Conservation (phyloP, 352 stramenopile species). For the Nothophytophthora sp. region DNA sequence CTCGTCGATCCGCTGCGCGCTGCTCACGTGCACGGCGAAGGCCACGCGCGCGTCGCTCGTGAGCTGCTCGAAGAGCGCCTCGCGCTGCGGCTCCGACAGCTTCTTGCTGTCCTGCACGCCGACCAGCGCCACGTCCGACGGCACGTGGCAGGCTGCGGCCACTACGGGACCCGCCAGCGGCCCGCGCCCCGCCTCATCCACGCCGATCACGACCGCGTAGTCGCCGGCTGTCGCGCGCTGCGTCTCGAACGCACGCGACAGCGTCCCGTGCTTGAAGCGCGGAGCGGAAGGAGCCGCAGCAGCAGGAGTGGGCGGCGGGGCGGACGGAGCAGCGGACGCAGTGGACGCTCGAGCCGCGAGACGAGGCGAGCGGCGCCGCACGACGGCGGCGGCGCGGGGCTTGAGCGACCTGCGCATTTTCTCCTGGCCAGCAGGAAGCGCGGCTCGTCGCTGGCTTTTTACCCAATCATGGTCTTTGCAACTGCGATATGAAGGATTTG, state of each 20-base stretch:
- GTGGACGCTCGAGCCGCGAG: slow-evolving; percentile 13
- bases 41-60: slow-evolving; percentile 71
- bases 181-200: slow-evolving; percentile 97
- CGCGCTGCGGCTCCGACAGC: slow-evolving; percentile 93
- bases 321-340: background rate
- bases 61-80: slow-evolving; percentile 90
- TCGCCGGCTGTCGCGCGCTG: slow-evolving; percentile 50
- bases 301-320: background rate
- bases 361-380: slow-evolving; percentile 25
- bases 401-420: slow-evolving; percentile 26
- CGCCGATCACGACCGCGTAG: slow-evolving; percentile 87
- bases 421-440: slow-evolving; percentile 9
- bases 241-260: slow-evolving; percentile 56
- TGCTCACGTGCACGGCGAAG: slow-evolving; percentile 89
- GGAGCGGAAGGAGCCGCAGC: background rate
- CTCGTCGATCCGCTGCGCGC: slow-evolving; percentile 93
- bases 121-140: slow-evolving; percentile 74
- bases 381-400: slow-evolving; percentile 10
- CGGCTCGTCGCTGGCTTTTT: slow-evolving; percentile 19
- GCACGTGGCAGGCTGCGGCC: slow-evolving; percentile 71
- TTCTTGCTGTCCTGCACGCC: slow-evolving; percentile 97
- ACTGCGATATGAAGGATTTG: background rate
- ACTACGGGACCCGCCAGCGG: slow-evolving; percentile 93
- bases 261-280: slow-evolving; percentile 42
- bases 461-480: slow-evolving; percentile 23